Base-by-base conservation (phyloP, 345 rosid species). In the Erodium maritimum region DNA sequence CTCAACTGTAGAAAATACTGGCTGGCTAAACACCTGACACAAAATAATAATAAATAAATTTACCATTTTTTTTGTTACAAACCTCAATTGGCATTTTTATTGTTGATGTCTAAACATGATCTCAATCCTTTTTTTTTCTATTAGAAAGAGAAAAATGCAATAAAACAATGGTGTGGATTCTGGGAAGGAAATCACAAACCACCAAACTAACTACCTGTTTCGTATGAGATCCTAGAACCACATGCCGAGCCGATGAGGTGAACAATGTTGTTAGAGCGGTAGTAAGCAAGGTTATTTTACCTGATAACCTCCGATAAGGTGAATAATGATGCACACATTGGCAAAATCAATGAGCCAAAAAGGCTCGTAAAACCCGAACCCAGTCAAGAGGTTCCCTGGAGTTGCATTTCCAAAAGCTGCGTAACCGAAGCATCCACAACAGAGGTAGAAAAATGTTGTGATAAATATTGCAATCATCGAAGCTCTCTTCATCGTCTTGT, bases 1-100 rank as follows among this genome's bases (percentile, higher is more conserved):
- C 69, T 90, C 97, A 56, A 59, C 67, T 17, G 71, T 68, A 42
- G 86, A 83, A 29, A 82, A 90, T 34, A 87, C 68, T 0, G 97
- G 93, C 60, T 90, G 93, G 54, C 83, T 78, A 5, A 16, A 81
- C 19, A 86, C 73, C 91, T 89, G 77, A 14, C n/a, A n/a, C n/a
- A 45, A 50, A 9, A 54, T 22, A 42, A n/a, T n/a, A 22, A 71
- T 21, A 63, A 56, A 45, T 50, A 23, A 58, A 22, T 19, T n/a
- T n/a, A n/a, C n/a, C n/a, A n/a, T n/a, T n/a, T n/a, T n/a, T n/a
- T n/a, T n/a, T n/a, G n/a, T n/a, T n/a, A n/a, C n/a, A n/a, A n/a
- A n/a, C n/a, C n/a, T n/a, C n/a, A n/a, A n/a, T n/a, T n/a, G n/a
- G n/a, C n/a, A n/a, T n/a, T n/a, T n/a, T n/a, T n/a, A n/a, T n/a